A percentile compares a stretch with the other conserved stretches of the same genome.
phyloP scores from a whole-genome alignment of 805 yeast genomes.

The Lachancea dasiensis region DNA sequence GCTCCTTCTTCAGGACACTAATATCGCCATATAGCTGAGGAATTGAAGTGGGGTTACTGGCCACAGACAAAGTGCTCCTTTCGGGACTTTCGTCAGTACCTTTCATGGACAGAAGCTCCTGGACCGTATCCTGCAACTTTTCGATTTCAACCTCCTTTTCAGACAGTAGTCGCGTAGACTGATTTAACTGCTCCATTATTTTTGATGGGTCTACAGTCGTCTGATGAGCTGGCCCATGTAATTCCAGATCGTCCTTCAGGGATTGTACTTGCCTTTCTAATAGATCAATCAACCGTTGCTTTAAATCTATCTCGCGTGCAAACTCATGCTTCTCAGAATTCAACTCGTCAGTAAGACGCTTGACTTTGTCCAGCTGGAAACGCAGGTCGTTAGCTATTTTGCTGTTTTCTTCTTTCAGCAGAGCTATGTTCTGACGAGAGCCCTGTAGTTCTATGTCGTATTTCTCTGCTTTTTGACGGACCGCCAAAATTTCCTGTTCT shows the following conservation, averaged over 20 bases:
- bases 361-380: constrained; percentile 39
- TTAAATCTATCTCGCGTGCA: constrained; percentile 51
- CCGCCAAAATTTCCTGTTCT: constrained; percentile 17
- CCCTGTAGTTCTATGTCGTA: constrained; percentile 4
- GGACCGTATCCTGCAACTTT: constrained; percentile 41
- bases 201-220: constrained; percentile 13
- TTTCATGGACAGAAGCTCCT: constrained; percentile 33
- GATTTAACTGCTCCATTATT: constrained; percentile 24
- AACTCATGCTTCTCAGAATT: constrained; percentile 44
- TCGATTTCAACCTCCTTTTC: constrained; percentile 31
- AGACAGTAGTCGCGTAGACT: constrained; percentile 30
- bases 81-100: constrained; percentile 5
- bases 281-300: constrained; percentile 55
- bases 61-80: constrained; percentile 12
- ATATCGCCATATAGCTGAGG: constrained; percentile 50
- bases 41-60: constrained; percentile 6
- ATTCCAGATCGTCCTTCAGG: constrained; percentile 46
- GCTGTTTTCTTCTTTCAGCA: constrained; percentile 32
- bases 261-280: constrained; percentile 31
- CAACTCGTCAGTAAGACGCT: constrained; percentile 41
- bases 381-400: constrained; percentile 38
- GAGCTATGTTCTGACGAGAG: constrained; percentile 9
- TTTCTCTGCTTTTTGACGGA: constrained; percentile 6
- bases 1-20: constrained; percentile 55
- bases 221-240: constrained; percentile 36